Evolutionary conservation across 108 stramenopile species (phyloP), one percentile per base, ranked within the genome.

Genomic region (Pseudonitzschia multistriata): DNA sequence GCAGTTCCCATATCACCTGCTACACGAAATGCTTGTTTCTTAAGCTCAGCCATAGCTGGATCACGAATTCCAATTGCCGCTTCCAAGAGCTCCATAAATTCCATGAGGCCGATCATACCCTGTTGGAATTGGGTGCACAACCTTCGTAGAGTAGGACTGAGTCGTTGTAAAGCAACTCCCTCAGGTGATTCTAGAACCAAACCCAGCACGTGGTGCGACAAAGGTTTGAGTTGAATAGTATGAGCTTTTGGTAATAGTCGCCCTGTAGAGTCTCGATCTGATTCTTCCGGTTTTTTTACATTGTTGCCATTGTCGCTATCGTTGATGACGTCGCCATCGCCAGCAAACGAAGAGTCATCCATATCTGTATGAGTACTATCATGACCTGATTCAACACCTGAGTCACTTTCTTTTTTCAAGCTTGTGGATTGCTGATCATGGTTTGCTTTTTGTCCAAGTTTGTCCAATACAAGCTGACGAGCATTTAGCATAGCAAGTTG

Each of bases 1-100:
- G 93, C 89, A 4, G 87, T 84, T 28, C 87, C 85, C 93, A 94
- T 91, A 66, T 94, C 93, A 6, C 93, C 93, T 48, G 90, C 86
- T n/a, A 94, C 86, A 35, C 85, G 87, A 56, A 94, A 89, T 14
- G 93, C 89, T 70, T 94, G 87, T 66, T 88, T 88, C 57, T 94
- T 94, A 55, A 93, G 63, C 24, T 72, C 70, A 8, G 81, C 83
- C 61, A 79, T 76, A 57, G 74, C 77, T 47, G 78, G 67, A 22
- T 82, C 80, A 21, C 70, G 68, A 57, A 79, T 72, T 59, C 87
- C 70, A 67, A 77, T 53, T 52, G 79, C 72, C 53, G 89, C 78
- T 62, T 91, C 85, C 24, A 94, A 37, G 27, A 70, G 48, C 66
- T 91, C 89, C 48, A 89, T 30, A 45, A 94, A 87, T 39, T 89